A percentile compares a stretch with the other conserved stretches of the same genome.
Conservation (phyloP, 352 stramenopile genomes). For the Globisporangium paddicum region DNA sequence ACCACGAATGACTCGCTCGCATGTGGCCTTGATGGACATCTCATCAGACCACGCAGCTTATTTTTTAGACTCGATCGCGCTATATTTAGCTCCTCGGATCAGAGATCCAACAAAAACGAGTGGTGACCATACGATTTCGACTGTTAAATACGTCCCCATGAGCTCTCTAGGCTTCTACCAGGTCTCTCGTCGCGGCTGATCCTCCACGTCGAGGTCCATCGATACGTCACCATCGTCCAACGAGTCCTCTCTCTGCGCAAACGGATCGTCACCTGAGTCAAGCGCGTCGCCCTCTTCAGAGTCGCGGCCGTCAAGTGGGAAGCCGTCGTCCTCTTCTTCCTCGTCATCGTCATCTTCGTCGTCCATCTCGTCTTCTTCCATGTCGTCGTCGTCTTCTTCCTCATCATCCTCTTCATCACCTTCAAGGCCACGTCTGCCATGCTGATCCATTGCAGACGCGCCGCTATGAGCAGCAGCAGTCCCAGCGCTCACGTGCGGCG, state of each 20-base stretch:
- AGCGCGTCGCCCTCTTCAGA: constrained; percentile 14
- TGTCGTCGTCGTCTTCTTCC: constrained; percentile 35
- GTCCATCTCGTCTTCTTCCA: constrained; percentile 35
- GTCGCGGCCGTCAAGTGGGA: constrained; percentile 22
- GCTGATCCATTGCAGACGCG: not conserved
- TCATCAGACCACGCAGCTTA: not conserved
- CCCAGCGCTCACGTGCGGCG: not conserved
- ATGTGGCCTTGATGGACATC: not conserved
- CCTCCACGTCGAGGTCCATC: constrained; percentile 30
- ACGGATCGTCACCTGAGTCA: constrained; percentile 26
- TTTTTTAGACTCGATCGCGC: not conserved
- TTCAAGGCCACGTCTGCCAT: constrained; percentile 1
- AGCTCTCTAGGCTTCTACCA: not conserved
- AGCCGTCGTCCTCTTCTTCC: constrained; percentile 29
- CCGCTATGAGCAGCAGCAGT: not conserved
- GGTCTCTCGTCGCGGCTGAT: constrained; percentile 2
- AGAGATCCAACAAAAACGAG: not conserved
- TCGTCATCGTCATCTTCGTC: constrained; percentile 33
- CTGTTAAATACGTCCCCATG: not conserved
- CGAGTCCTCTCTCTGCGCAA: constrained; percentile 26
- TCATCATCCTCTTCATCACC: constrained; percentile 16
- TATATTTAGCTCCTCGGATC: not conserved
- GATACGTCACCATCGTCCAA: constrained; percentile 23
- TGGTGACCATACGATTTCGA: not conserved
- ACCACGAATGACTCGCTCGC: not conserved